Percentiles rank a stretch among this genome's conserved stretches.
These are phyloP conservation scores for Brassica balearica DNA, from an alignment of 441 rosid genomes.

Conservation along the genomic window DNA sequence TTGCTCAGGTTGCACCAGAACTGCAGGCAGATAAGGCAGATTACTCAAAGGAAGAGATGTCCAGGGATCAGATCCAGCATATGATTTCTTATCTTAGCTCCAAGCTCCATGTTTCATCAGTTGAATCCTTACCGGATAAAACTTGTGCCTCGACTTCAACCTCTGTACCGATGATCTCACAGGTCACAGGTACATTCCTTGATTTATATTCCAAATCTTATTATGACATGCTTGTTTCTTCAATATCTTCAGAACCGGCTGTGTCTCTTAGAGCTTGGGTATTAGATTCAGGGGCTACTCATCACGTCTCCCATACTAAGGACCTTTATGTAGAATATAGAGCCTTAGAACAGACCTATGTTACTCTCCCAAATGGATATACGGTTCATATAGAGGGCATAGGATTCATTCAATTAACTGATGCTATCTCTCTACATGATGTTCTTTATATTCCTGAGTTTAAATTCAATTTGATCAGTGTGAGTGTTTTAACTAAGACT, in stretches of 20 bases:
- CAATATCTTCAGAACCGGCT: background rate
- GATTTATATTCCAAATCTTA: background rate
- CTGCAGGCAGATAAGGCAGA: no score
- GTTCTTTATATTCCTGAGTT: background rate
- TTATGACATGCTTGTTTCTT: background rate
- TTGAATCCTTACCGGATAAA: no score
- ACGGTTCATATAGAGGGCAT: background rate
- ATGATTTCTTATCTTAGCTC: background rate
- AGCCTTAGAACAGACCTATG: background rate
- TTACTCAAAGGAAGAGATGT: background rate
- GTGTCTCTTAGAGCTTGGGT: conserved; percentile 9
- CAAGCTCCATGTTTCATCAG: background rate
- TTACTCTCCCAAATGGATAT: background rate
- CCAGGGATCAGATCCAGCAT: background rate
- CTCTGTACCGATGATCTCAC: background rate
- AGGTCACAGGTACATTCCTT: background rate
- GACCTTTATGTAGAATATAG: background rate
- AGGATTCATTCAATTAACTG: background rate
- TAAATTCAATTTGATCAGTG: background rate
- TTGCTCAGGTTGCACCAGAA: no score
- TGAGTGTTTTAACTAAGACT: background rate
- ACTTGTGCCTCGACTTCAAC: background rate
- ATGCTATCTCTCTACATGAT: background rate
- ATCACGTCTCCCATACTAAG: background rate
- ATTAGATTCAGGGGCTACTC: background rate